A percentile compares a stretch with the other conserved stretches of the same genome.
phyloP scores from a whole-genome alignment of 2,329 filamentous ascomycete genomes.

The Chaetomiaceae sp. region DNA sequence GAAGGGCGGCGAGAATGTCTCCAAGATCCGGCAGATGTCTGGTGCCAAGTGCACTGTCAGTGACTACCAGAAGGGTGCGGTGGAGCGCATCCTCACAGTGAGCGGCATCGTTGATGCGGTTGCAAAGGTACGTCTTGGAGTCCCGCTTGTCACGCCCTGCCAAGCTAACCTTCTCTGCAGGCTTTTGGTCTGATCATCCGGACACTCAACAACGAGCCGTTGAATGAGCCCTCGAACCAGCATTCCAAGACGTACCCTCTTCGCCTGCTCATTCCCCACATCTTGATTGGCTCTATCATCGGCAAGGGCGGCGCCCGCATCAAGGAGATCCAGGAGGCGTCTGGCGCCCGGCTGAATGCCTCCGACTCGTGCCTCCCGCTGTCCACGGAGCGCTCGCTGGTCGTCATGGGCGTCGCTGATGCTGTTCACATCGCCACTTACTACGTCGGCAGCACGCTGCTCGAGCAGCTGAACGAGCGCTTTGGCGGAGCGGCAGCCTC shows the following conservation, averaged over 20 bases:
- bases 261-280: constrained; percentile 90
- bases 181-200: constrained; percentile 97
- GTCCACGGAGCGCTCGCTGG: constrained; percentile 94
- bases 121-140: constrained; percentile 65
- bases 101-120: constrained; percentile 95
- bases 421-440: constrained; percentile 98
- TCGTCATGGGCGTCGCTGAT: constrained; percentile 96
- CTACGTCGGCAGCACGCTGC: constrained; percentile 95
- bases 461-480: constrained; percentile 93
- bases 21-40: constrained; percentile 89
- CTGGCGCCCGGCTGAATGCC: constrained; percentile 91
- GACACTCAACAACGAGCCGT: constrained; percentile 93
- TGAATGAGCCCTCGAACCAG: constrained; percentile 80
- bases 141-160: background rate
- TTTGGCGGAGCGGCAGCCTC: constrained; percentile 95
- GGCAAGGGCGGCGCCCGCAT: constrained; percentile 95
- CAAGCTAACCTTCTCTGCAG: constrained; percentile 44
- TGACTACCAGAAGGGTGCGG: constrained; percentile 94
- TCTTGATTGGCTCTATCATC: constrained; percentile 97
- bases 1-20: constrained; percentile 98
- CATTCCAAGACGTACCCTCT: constrained; percentile 97
- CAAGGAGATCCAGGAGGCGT: constrained; percentile 96
- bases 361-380: constrained; percentile 92
- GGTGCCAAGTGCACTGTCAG: constrained; percentile 98
- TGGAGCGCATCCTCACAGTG: constrained; percentile 95